Percentiles rank a stretch among this genome's conserved stretches.
Evolutionary conservation across 2,329 filamentous ascomycete species (phyloP).

Genomic region (Clonostachys rosea): DNA sequence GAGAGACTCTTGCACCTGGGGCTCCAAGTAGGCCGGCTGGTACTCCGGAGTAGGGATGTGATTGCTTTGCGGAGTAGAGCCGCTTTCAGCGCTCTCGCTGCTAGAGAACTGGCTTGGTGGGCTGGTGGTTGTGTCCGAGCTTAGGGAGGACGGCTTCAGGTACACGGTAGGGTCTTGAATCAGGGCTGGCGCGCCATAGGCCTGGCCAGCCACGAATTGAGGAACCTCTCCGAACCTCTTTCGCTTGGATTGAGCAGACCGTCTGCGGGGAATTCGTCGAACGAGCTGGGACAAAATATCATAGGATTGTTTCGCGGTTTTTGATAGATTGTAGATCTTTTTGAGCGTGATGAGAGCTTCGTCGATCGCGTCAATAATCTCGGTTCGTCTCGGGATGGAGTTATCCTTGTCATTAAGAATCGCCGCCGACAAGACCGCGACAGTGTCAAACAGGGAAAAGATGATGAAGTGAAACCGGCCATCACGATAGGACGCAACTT

Average conservation of each 20-base stretch:
- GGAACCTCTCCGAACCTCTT: too few relatives aligned
- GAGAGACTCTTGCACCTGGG: not conserved
- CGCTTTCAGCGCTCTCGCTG: not conserved
- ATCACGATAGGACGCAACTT: constrained; percentile 36
- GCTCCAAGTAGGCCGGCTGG: not conserved
- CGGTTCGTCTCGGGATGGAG: constrained; percentile 28
- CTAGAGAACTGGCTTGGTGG: not conserved
- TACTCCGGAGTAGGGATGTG: not conserved
- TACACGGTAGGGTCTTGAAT: not conserved
- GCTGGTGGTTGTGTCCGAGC: not conserved
- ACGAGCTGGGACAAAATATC: constrained; percentile 22
- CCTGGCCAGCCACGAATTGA: too few relatives aligned
- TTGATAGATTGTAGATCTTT: constrained; percentile 19
- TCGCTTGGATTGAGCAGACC: not conserved
- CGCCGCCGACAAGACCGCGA: constrained; percentile 41
- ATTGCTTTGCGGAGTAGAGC: constrained; percentile 1
- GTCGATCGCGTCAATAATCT: constrained; percentile 29
- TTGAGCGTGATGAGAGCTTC: constrained; percentile 23
- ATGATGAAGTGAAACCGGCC: constrained; percentile 45
- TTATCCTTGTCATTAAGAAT: constrained; percentile 38
- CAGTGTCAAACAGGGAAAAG: constrained; percentile 46
- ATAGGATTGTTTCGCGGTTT: constrained; percentile 25
- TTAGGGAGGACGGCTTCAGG: not conserved
- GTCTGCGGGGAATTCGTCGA: constrained; percentile 13
- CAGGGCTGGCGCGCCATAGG: too few relatives aligned